Conservation (phyloP, 495 filamentous ascomycete genomes). For the Aspergillus coremiiformis region DNA sequence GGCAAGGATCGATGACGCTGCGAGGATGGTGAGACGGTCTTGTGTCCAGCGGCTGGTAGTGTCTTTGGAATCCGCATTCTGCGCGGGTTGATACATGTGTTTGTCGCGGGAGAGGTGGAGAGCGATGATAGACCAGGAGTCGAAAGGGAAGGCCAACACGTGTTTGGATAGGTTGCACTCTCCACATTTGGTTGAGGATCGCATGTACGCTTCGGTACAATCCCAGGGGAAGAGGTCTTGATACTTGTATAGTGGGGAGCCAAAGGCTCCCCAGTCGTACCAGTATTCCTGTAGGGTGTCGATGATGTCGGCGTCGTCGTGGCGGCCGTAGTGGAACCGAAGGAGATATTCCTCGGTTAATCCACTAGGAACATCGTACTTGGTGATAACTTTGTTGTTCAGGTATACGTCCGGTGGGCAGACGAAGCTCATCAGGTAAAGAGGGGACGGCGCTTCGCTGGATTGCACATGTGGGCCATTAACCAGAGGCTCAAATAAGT, state of each 20-base stretch:
- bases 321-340: conserved; percentile 21
- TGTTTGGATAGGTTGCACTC: conserved; percentile 37
- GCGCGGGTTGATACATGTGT: conserved; percentile 19
- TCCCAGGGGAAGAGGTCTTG: conserved; percentile 39
- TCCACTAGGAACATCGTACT: conserved; percentile 33
- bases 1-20: conserved; percentile 21
- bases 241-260: conserved; percentile 25
- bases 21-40: conserved; percentile 28
- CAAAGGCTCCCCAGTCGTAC: conserved; percentile 39
- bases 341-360: conserved; percentile 39
- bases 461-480: not conserved
- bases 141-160: conserved; percentile 39
- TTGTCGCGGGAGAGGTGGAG: conserved; percentile 26
- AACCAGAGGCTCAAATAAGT: conserved; percentile 26
- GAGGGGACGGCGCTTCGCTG: not conserved
- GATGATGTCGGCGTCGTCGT: conserved; percentile 33
- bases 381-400: conserved; percentile 12
- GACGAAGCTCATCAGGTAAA: conserved; percentile 36
- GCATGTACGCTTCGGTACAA: conserved; percentile 37
- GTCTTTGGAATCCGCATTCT: not conserved
- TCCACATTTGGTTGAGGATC: conserved; percentile 25
- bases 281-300: conserved; percentile 38
- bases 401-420: conserved; percentile 16
- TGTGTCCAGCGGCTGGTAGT: conserved; percentile 15
- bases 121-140: conserved; percentile 32